Evolutionary conservation across 106 monocot genomes (phyloP).

Genomic region (Allium sativum): DNA sequence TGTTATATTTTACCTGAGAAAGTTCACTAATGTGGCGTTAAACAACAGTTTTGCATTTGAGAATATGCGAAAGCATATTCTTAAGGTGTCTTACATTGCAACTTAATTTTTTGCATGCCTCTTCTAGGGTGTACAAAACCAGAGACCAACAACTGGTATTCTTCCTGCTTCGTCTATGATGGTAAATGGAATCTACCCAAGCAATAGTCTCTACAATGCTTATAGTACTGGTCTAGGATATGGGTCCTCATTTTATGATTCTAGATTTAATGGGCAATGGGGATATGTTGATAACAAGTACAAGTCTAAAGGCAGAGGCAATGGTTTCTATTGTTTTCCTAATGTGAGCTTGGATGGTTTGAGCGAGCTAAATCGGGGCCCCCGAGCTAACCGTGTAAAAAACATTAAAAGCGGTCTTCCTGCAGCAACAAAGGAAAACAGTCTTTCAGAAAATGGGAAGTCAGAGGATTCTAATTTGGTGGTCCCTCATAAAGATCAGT

Average conservation of each 20-base stretch:
- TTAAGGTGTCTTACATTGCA: too few relatives aligned
- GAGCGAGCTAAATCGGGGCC: conserved; percentile 68
- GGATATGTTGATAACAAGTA: conserved; percentile 24
- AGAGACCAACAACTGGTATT: conserved; percentile 44
- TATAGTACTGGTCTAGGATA: conserved; percentile 29
- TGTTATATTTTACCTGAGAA: too few relatives aligned
- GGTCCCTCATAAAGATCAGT: conserved; percentile 41
- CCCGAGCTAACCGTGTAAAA: conserved; percentile 38
- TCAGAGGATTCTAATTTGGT: conserved; percentile 16
- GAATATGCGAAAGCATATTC: too few relatives aligned
- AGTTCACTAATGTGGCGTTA: too few relatives aligned
- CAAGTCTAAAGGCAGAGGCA: conserved; percentile 37
- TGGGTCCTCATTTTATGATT: conserved; percentile 42
- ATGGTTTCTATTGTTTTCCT: conserved; percentile 39
- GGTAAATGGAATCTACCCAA: conserved; percentile 41
- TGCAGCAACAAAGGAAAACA: conserved; percentile 27
- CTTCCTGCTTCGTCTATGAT: conserved; percentile 28
- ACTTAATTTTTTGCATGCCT: too few relatives aligned
- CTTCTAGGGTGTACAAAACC: conserved; percentile 35
- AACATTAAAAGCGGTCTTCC: conserved; percentile 19
- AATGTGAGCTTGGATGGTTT: conserved; percentile 59
- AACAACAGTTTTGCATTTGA: too few relatives aligned
- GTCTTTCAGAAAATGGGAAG: conserved; percentile 16
- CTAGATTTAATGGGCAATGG: conserved; percentile 32
- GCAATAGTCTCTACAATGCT: conserved; percentile 35